Conservation (phyloP, 148 eudicot genomes). For the Rhododendron molle region DNA sequence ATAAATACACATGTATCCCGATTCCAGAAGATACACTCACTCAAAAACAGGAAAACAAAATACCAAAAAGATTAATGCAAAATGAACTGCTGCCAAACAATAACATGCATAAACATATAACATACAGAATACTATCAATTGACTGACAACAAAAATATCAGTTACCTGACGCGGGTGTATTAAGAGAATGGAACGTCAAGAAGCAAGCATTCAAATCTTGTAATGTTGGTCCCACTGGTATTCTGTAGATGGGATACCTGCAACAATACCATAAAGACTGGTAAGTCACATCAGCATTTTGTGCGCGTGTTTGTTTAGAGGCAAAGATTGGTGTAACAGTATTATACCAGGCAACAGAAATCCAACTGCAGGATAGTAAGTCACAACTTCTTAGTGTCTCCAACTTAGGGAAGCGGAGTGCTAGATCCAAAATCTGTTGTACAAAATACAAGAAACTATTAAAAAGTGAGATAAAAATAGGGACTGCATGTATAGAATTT, state of each 20-base stretch:
- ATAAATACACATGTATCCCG: neutral
- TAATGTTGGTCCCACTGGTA: constrained; percentile 78
- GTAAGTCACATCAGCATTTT: neutral
- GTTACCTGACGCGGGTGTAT: constrained; percentile 66
- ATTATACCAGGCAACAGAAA: constrained; percentile 89
- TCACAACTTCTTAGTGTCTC: constrained; percentile 76
- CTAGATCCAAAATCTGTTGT: constrained; percentile 64
- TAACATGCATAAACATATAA: neutral
- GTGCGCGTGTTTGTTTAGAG: neutral
- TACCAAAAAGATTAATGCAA: neutral
- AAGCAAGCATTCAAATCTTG: constrained; percentile 91
- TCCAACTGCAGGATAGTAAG: constrained; percentile 67
- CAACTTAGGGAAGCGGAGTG: constrained; percentile 53
- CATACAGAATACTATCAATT: neutral
- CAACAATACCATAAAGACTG: neutral
- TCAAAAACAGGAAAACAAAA: neutral
- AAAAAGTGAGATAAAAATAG: neutral
- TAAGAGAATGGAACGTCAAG: constrained; percentile 72
- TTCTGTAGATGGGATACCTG: constrained; percentile 97
- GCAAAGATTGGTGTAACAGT: neutral
- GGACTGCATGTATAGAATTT: neutral
- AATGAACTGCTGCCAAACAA: neutral
- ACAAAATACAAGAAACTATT: constrained; percentile 3
- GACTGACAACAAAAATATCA: neutral
- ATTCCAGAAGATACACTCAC: neutral